Evolutionary conservation across 2,329 filamentous ascomycete species (phyloP).

Genomic region (Trichoderma gracile): DNA sequence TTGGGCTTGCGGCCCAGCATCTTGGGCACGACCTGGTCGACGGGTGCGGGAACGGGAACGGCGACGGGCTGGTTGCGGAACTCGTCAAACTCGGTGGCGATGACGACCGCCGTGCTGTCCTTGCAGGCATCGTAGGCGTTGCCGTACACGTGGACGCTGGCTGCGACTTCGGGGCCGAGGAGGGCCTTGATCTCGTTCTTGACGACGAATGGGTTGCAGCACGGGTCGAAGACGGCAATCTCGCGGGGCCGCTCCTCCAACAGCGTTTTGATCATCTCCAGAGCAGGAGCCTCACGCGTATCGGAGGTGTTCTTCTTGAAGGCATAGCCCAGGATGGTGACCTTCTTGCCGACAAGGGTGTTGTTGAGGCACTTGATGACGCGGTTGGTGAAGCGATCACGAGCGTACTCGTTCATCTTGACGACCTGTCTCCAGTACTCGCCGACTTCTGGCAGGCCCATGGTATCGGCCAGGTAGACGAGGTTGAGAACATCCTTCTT

Average conservation of each 20-base stretch:
- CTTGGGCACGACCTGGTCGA: constrained; percentile 35
- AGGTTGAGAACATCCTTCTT: constrained; percentile 77
- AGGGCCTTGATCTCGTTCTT: constrained; percentile 52
- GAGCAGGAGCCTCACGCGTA: constrained; percentile 68
- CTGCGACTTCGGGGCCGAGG: constrained; percentile 43
- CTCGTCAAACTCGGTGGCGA: constrained; percentile 59
- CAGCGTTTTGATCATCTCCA: constrained; percentile 66
- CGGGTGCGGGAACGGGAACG: constrained; percentile 33
- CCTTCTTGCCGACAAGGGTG: constrained; percentile 68
- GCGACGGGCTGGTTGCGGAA: constrained; percentile 48
- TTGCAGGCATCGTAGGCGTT: constrained; percentile 53
- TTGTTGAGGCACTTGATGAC: constrained; percentile 68
- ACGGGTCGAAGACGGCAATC: constrained; percentile 69
- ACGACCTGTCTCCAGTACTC: constrained; percentile 75
- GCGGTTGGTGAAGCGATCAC: constrained; percentile 65
- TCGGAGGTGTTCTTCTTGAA: constrained; percentile 81
- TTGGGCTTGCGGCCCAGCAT: constrained; percentile 42
- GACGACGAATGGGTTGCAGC: constrained; percentile 54
- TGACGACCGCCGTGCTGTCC: constrained; percentile 52
- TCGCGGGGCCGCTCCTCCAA: constrained; percentile 64
- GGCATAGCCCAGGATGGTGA: constrained; percentile 71
- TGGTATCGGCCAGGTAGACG: constrained; percentile 69
- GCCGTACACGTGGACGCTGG: constrained; percentile 49
- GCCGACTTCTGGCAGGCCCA: constrained; percentile 69
- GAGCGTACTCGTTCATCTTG: constrained; percentile 74